These are phyloP conservation scores for Melaleuca alternifolia DNA, from an alignment of 345 rosid species.

Conservation along the genomic window DNA sequence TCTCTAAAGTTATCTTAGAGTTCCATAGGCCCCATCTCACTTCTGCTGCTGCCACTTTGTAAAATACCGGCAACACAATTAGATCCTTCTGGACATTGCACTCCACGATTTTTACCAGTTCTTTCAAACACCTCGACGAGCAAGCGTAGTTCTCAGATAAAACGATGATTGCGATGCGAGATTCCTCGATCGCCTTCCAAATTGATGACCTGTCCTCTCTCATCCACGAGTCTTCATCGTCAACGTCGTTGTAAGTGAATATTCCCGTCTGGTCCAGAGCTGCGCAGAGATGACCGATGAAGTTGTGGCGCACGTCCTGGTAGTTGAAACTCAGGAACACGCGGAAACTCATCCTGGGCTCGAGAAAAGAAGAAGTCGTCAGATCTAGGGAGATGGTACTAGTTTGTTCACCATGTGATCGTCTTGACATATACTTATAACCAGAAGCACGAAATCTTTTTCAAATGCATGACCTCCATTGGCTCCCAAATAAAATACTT, in stretches of 20 bases:
- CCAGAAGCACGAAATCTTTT: no score
- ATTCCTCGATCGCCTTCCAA: background rate
- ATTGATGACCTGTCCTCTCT: background rate
- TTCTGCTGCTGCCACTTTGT: background rate
- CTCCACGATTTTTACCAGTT: background rate
- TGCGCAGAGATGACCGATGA: background rate
- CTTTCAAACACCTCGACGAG: background rate
- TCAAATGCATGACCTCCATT: background rate
- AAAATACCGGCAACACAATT: background rate
- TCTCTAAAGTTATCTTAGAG: no score
- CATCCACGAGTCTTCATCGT: no score
- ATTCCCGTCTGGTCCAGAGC: background rate
- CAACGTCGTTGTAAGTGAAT: background rate
- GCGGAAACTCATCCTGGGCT: background rate
- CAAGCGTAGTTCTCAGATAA: background rate
- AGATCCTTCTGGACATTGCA: background rate
- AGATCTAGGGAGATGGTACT: background rate
- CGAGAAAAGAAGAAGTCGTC: background rate
- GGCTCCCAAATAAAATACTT: no score
- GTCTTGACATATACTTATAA: no score
- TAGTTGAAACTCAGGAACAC: background rate
- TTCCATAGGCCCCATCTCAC: background rate
- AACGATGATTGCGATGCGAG: background rate
- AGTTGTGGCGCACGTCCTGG: background rate
- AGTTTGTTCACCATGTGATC: no score